These are phyloP conservation scores for Sporothrix euskadiensis DNA, from an alignment of 2,329 filamentous ascomycete species.

Conservation along the genomic window DNA sequence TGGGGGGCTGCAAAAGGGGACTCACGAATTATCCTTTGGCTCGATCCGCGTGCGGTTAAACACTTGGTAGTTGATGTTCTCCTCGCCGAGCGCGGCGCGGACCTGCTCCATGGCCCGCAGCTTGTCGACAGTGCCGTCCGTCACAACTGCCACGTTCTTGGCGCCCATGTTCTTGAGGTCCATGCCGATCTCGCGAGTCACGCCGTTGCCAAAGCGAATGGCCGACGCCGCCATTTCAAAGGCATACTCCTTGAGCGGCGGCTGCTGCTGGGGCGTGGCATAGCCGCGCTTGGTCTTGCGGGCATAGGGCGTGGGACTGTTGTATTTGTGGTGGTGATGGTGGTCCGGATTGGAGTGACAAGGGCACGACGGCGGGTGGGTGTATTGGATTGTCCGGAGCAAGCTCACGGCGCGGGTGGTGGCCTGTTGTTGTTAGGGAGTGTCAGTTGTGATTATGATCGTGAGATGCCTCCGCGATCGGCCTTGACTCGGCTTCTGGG, in stretches of 20 bases:
- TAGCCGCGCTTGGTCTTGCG: conserved; percentile 51
- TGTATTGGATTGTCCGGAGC: conserved; percentile 86
- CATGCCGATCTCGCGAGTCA: conserved; percentile 96
- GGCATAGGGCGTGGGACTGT: conserved; percentile 51
- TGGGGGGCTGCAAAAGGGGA: conserved; percentile 29
- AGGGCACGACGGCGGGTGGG: conserved; percentile 82
- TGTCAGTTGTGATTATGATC: not conserved
- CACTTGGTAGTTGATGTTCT: conserved; percentile 78
- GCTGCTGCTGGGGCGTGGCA: conserved; percentile 74
- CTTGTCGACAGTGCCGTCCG: conserved; percentile 77
- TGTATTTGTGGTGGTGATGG: conserved; percentile 64
- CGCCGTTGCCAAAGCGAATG: conserved; percentile 90
- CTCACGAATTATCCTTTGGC: conserved; percentile 89
- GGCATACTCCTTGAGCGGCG: conserved; percentile 87
- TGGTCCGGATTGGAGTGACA: conserved; percentile 88
- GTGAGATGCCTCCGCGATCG: not conserved
- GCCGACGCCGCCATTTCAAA: conserved; percentile 98
- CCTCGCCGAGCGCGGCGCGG: conserved; percentile 72
- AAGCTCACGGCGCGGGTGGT: conserved; percentile 68
- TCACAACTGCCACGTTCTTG: conserved; percentile 87
- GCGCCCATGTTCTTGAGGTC: conserved; percentile 90
- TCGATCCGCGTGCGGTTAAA: conserved; percentile 82
- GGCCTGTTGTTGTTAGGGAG: conserved; percentile 44
- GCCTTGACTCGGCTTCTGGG: conserved; percentile 1
- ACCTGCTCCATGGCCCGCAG: conserved; percentile 90